Conservation (phyloP, 495 filamentous ascomycete species). For the Penicillium diatomitis region DNA sequence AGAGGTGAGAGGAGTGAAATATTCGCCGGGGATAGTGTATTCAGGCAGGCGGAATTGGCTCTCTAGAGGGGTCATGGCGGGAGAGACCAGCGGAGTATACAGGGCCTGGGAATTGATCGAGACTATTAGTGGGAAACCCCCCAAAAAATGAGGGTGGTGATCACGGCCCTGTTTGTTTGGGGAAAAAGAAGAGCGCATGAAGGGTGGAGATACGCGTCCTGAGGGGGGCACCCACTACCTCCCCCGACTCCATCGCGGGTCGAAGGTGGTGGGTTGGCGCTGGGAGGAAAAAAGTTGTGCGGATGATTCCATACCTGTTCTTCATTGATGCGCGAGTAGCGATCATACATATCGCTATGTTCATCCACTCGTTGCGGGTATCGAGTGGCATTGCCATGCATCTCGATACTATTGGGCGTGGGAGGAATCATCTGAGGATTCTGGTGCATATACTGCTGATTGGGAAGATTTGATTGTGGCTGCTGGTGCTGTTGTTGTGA, state of each 20-base stretch:
- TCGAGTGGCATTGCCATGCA: conserved; percentile 60
- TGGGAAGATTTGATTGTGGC: conserved; percentile 42
- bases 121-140: too few species aligned
- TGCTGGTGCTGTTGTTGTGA: too few species aligned
- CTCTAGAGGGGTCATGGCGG: conserved; percentile 87
- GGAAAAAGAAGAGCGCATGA: not conserved
- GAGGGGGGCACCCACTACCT: too few species aligned
- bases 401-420: conserved; percentile 86
- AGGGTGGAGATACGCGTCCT: too few species aligned
- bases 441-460: conserved; percentile 45
- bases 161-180: not conserved
- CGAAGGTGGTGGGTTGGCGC: too few species aligned
- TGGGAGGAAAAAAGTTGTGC: too few species aligned
- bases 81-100: conserved; percentile 91
- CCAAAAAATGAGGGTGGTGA: too few species aligned
- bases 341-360: conserved; percentile 57
- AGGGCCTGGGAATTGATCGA: conserved; percentile 43
- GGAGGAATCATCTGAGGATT: conserved; percentile 67
- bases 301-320: conserved; percentile 55
- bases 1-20: conserved; percentile 90
- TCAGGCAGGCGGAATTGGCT: conserved; percentile 72
- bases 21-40: conserved; percentile 76
- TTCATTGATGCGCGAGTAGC: conserved; percentile 66
- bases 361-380: conserved; percentile 55
- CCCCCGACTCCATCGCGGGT: too few species aligned